Conservation (phyloP, 768 basidiomycete genomes). For the Tremella mesenterica region DNA sequence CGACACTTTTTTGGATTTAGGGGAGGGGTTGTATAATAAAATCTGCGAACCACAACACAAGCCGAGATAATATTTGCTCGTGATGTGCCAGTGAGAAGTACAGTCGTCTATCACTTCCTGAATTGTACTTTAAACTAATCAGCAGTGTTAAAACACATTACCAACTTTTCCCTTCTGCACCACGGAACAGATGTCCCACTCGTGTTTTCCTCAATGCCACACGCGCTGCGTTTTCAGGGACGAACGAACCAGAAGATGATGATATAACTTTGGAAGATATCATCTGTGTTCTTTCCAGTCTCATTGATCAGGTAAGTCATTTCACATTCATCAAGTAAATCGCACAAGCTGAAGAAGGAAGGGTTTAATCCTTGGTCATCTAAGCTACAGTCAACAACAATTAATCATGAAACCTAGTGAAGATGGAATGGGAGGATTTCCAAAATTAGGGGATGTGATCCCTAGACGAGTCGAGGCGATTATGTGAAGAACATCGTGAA, state of each 20-base stretch:
- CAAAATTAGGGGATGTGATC: slow-evolving; percentile 19
- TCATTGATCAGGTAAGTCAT: slow-evolving; percentile 36
- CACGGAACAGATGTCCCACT: slow-evolving; percentile 27
- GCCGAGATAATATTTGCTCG: no score
- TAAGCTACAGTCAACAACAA: slow-evolving; percentile 28
- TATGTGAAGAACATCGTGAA: neutral
- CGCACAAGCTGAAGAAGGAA: neutral
- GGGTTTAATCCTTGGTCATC: slow-evolving; percentile 26
- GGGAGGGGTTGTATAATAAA: no score
- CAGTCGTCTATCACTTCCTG: no score
- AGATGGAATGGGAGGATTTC: slow-evolving; percentile 36
- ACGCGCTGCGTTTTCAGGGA: slow-evolving; percentile 12
- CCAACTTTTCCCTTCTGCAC: slow-evolving; percentile 6
- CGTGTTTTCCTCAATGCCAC: slow-evolving; percentile 24
- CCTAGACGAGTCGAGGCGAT: slow-evolving; percentile 8
- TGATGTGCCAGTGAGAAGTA: no score
- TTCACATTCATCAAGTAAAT: neutral
- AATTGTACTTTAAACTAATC: neutral
- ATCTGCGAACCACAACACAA: no score
- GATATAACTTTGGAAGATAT: slow-evolving; percentile 34
- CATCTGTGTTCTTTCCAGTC: slow-evolving; percentile 34
- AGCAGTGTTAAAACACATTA: slow-evolving; percentile 26
- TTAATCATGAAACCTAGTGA: slow-evolving; percentile 26
- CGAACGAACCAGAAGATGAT: slow-evolving; percentile 33
- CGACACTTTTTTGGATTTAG: neutral